Evolutionary conservation across 2,329 filamentous ascomycete species (phyloP), one percentile per base, ranked within the genome.

Genomic region (Ophiostoma quercus): DNA sequence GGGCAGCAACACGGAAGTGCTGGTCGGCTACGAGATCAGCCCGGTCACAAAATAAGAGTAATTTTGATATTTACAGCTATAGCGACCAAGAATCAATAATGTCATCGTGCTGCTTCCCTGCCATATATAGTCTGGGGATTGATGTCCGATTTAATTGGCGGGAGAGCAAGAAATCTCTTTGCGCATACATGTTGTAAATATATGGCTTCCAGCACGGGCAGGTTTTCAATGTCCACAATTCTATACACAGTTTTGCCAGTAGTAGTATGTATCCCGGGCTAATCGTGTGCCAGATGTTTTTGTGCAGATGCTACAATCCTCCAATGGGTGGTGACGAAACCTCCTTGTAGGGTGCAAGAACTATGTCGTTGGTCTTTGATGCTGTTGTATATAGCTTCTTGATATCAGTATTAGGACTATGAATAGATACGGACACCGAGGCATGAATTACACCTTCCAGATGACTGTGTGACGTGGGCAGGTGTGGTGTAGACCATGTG

Each of bases 1-100:
- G 78, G 95, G 95, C 1, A 88, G 86, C 25, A 89, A 86, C 47
- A 98, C 95, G 0, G 95, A 99, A 80, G 92, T 95, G 0, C 79
- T 99, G 71, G 87, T 99, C 69, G 95, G 95, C 19, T 99, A 99
- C 79, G 95, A 99, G 80, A 97, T 99, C 74, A 82, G 81, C 11
- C 65, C 71, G 12, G 32, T 74, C 29, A 25, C 60, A 5, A 69
- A 69, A 57, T 72, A 6, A 25, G 3, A 57, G 11, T 14, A 12
- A 57, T 25, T 12, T 25, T 29, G 51, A 57, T 25, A 25, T n/a
- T 1, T 25, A 25, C 51, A 25, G n/a, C 51, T 4, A 22, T n/a
- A 57, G 12, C n/a, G 3, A 25, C 1, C 11, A 57, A 25, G 11
- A 22, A 25, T n/a, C 14, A 51, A 4, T 8, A 51, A 19, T 19